Conservation (phyloP, 2,329 filamentous ascomycete genomes). For the Xylaria sp. region DNA sequence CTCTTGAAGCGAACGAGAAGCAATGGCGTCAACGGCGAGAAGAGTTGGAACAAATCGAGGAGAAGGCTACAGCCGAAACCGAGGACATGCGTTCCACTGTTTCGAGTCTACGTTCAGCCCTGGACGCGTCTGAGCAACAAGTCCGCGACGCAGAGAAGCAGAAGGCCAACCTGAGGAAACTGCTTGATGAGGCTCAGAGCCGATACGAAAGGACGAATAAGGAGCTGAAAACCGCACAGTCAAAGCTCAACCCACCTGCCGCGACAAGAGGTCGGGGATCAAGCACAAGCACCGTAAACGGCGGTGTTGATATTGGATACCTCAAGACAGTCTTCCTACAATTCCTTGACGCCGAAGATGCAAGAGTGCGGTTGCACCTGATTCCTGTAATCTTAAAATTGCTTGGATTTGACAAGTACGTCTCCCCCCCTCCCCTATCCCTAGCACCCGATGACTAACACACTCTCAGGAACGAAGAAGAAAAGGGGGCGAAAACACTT, state of each 20-base stretch:
- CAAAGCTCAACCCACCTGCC: constrained; percentile 51
- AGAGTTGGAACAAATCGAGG: constrained; percentile 77
- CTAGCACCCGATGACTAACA: constrained; percentile 35
- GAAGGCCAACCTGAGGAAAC: constrained; percentile 75
- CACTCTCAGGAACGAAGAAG: constrained; percentile 69
- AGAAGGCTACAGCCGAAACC: constrained; percentile 76
- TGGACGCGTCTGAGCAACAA: constrained; percentile 89
- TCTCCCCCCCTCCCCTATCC: background rate
- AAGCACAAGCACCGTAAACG: constrained; percentile 59
- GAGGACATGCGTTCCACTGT: constrained; percentile 81
- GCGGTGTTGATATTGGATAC: constrained; percentile 67
- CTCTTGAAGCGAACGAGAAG: constrained; percentile 76
- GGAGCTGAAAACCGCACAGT: constrained; percentile 65
- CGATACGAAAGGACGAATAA: constrained; percentile 84
- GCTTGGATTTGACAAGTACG: constrained; percentile 79
- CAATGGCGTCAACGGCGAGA: constrained; percentile 79
- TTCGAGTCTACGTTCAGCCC: constrained; percentile 77
- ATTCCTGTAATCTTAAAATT: constrained; percentile 81
- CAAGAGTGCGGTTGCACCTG: constrained; percentile 77
- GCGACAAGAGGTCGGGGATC: constrained; percentile 52
- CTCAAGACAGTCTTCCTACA: constrained; percentile 84
- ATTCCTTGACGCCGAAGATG: constrained; percentile 83
- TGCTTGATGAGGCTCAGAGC: constrained; percentile 80
- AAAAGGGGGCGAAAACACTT: constrained; percentile 86
- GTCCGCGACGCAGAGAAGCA: constrained; percentile 86